phyloP scores from a whole-genome alignment of 2,329 filamentous ascomycete species.

The Cladosporium sp. region DNA sequence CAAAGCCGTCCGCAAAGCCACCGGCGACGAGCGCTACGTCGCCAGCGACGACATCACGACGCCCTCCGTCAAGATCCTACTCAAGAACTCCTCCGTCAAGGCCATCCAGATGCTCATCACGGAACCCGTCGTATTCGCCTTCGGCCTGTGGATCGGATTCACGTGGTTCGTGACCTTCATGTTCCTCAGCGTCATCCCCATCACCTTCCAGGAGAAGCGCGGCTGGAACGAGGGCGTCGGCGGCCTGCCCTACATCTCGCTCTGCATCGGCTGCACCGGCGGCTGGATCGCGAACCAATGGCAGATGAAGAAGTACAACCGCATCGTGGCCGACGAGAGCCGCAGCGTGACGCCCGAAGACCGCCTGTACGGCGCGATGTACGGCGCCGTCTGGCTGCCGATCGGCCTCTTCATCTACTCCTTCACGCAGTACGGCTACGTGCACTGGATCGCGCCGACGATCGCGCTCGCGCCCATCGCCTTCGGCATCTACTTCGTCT shows the following conservation, averaged over 20 bases:
- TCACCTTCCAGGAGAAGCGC: constrained; percentile 47
- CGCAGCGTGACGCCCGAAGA: constrained; percentile 37
- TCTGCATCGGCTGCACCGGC: constrained; percentile 44
- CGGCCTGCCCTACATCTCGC: constrained; percentile 44
- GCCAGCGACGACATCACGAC: constrained; percentile 47
- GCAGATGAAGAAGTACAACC: constrained; percentile 47
- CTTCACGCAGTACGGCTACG: constrained; percentile 47
- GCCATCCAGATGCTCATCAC: constrained; percentile 45
- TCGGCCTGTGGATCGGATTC: constrained; percentile 48
- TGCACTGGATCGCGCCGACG: constrained; percentile 45
- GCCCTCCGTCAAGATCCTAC: constrained; percentile 41
- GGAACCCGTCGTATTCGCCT: constrained; percentile 45
- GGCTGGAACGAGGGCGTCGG: constrained; percentile 46
- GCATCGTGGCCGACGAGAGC: constrained; percentile 32
- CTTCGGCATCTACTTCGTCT: constrained; percentile 50
- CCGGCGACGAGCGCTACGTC: constrained; percentile 39
- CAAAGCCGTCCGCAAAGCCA: constrained; percentile 40
- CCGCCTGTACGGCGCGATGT: constrained; percentile 46
- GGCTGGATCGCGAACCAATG: constrained; percentile 45
- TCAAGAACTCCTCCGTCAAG: constrained; percentile 47
- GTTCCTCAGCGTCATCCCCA: constrained; percentile 47
- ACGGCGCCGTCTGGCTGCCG: constrained; percentile 42
- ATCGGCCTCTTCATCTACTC: constrained; percentile 49
- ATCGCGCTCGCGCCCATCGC: constrained; percentile 46
- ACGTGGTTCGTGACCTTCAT: constrained; percentile 51